Conservation (phyloP, 202 grass and related monocot genomes). For the Schoenoplectus triqueter region DNA sequence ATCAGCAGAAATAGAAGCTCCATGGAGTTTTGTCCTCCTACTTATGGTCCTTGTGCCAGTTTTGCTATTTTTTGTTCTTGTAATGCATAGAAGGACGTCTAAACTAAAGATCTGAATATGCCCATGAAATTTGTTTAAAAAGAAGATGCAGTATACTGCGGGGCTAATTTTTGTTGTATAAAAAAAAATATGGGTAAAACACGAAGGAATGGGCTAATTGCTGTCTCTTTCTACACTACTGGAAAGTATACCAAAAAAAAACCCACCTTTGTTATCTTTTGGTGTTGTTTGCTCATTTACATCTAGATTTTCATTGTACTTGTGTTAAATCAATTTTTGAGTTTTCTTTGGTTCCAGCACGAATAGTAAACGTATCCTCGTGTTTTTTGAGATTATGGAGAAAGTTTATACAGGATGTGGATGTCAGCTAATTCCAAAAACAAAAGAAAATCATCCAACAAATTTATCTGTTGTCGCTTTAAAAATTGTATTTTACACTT, state of each 20-base stretch:
- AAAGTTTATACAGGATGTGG: too few relatives aligned
- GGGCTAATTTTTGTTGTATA: slow-evolving; percentile 55
- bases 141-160: neutral
- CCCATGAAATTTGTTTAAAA: slow-evolving; percentile 2
- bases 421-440: too few relatives aligned
- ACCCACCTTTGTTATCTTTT: neutral
- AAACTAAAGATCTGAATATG: slow-evolving; percentile 78
- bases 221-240: neutral
- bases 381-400: too few relatives aligned
- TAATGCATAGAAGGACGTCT: slow-evolving; percentile 65
- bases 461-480: too few relatives aligned
- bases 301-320: neutral
- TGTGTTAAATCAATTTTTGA: neutral
- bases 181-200: neutral
- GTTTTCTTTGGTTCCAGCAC: neutral
- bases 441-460: too few relatives aligned
- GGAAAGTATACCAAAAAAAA: neutral
- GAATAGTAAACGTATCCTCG: neutral
- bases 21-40: slow-evolving; percentile 47
- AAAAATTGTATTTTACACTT: too few relatives aligned
- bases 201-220: slow-evolving; percentile 10
- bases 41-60: slow-evolving; percentile 34
- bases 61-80: slow-evolving; percentile 50
- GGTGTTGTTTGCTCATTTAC: neutral
- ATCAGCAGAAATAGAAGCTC: slow-evolving; percentile 39